Conservation (phyloP, 2,329 filamentous ascomycete genomes). For the Aspergillus ustus region DNA sequence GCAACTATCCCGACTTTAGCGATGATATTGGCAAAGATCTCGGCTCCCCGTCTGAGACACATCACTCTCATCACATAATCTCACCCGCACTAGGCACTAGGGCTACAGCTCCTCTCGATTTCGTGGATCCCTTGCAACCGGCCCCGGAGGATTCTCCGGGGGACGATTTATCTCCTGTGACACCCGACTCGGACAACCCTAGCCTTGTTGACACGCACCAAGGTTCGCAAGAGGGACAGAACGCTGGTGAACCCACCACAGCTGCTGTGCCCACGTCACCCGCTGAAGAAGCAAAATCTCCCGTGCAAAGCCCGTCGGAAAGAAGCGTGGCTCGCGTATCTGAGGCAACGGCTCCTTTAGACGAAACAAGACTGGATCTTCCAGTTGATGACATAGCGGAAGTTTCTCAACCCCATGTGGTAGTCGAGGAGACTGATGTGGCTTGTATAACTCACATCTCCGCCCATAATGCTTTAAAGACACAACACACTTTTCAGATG, state of each 20-base stretch:
- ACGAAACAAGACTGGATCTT: neutral
- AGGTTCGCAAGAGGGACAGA: neutral
- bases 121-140: neutral
- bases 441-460: neutral
- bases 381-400: neutral
- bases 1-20: constrained; percentile 20
- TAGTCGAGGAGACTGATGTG: neutral
- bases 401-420: neutral
- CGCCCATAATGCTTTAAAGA: neutral
- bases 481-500: neutral
- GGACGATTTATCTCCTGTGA: neutral
- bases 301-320: no score
- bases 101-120: neutral
- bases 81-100: neutral
- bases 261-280: no score
- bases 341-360: neutral
- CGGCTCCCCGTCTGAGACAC: constrained; percentile 10
- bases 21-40: constrained; percentile 14
- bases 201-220: neutral
- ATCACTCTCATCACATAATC: constrained; percentile 6
- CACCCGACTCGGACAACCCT: neutral
- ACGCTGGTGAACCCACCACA: no score
- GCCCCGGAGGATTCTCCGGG: neutral
- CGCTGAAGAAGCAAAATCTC: neutral
- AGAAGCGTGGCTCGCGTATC: neutral